Percentiles rank a stretch among this genome's conserved stretches.
phyloP scores from a whole-genome alignment of 176 grass and related monocot genomes.

The Oryza meridionalis region DNA sequence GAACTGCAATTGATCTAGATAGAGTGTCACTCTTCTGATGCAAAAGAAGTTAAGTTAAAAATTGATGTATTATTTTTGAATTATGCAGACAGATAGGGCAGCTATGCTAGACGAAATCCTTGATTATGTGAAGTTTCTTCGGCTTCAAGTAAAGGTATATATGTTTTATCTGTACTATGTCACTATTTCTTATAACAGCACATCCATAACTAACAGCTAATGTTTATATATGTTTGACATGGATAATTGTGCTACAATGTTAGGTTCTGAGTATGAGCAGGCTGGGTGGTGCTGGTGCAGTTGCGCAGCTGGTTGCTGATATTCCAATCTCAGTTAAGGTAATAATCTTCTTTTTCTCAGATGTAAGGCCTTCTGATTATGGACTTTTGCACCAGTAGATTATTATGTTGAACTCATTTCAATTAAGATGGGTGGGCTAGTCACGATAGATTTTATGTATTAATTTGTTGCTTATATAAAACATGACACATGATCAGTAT shows the following conservation, averaged over 20 bases:
- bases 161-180: not conserved
- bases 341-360: constrained; percentile 33
- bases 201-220: not conserved
- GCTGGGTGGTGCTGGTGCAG: constrained; percentile 83
- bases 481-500: not conserved
- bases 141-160: constrained; percentile 92
- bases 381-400: not conserved
- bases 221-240: not conserved
- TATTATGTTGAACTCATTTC: constrained; percentile 13
- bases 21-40: not conserved
- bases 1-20: constrained; percentile 1
- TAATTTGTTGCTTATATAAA: constrained; percentile 19
- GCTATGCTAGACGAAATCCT: constrained; percentile 95
- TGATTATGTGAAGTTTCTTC: constrained; percentile 94
- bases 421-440: not conserved
- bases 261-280: constrained; percentile 97
- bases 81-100: constrained; percentile 85
- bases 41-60: not conserved
- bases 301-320: constrained; percentile 89
- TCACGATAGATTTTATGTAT: constrained; percentile 17
- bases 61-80: constrained; percentile 41
- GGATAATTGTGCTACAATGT: constrained; percentile 4
- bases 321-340: constrained; percentile 86
- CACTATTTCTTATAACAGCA: constrained; percentile 2
- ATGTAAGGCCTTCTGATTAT: constrained; percentile 39